Base-by-base conservation (phyloP, 2,329 filamentous ascomycete genomes). In the Aspergillus pseudotamarii region DNA sequence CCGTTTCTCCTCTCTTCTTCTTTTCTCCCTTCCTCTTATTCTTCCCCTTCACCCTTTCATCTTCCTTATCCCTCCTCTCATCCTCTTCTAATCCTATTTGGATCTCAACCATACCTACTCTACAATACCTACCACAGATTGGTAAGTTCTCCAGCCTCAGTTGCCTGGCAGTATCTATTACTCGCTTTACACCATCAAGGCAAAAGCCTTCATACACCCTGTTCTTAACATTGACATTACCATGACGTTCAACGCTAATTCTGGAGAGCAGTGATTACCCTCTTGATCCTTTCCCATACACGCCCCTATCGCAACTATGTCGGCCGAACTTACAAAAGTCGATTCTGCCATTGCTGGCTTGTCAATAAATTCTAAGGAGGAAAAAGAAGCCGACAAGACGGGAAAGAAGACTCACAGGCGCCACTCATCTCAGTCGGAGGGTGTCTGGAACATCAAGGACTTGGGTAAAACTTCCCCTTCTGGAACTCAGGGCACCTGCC, bases 301-400 rank as follows among this genome's bases (percentile, higher is more conserved):
- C 6, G 14, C 64, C 34, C 45, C 36, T 41, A 14, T 61, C 48
- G 61, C 60, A 70, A 78, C 60, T 76, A 88, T 89, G 86, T 82
- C 86, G 73, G 83, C 81, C 74, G 86, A 90, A 74, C 87, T 96
- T 77, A 86, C 87, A 81, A 96, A 96, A 85, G 89, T 97, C 83
- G 94, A 97, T 81, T 97, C 94, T 64, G 93, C 92, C 83, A 88
- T 96, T 76, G 89, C 93, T 77, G 92, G 92, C 80, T 80, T 94
- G 73, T 86, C 88, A 69, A 85, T 86, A 73, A 89, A 89, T 63
- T 86, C 90, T 38, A 83, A 86, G 63, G 86, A 89, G 76, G 89
- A 93, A 68, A 83, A 84, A 60, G 66, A 69, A 45, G 66, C 71
- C 23, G 74, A 78, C 62, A 78, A 77, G 66, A 71, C 73, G 34